Base-by-base conservation (phyloP, 805 yeast genomes). In the Maudiozyma barnettii region DNA sequence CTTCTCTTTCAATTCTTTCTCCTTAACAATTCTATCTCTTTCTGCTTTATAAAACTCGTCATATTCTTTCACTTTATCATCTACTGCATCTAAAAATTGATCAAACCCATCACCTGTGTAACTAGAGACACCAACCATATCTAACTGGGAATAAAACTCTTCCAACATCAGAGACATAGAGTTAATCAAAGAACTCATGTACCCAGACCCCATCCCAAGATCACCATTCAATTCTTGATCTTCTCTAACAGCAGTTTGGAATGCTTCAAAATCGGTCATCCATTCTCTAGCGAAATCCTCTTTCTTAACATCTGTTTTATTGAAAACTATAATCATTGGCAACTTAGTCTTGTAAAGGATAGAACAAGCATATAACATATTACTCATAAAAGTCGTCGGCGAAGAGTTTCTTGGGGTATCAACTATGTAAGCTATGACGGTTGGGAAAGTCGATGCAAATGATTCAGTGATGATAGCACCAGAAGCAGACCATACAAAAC, bases 291-390 rank as follows among this genome's bases (percentile, higher is more conserved):
- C 97, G 68, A 90, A 89, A 44, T 77, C 82, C 0, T 95, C 86
- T 49, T 83, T 82, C 55, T 82, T 72, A 4, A 84, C 90, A 68
- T 93, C 99, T 2, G 93, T 85, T 68, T 93, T 93, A 70, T 93
- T 93, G 73, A 93, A 93, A 1, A 93, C 99, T 23, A 93, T 76
- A 57, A 93, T 83, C 96, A 93, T 89, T 16, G 99, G 99, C 47
- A 93, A 74, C 62, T 91, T 90, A 20, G 97, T 91, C 68, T 93
- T 93, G 71, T 93, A 93, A 42, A 93, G 74, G 44, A 93, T 91
- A 7, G 98, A 91, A 69, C 99, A 93, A 0, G 99, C 99, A 61
- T 93, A 93, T 31, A 93, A 76, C 99, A 93, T 93, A 65, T 93
- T 93, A 46, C 98, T 90, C 78, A 93, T 93, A 65, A 93, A 93